Conservation (phyloP, 1,139 yeast genomes). For the Saccharomyces hybrid region DNA sequence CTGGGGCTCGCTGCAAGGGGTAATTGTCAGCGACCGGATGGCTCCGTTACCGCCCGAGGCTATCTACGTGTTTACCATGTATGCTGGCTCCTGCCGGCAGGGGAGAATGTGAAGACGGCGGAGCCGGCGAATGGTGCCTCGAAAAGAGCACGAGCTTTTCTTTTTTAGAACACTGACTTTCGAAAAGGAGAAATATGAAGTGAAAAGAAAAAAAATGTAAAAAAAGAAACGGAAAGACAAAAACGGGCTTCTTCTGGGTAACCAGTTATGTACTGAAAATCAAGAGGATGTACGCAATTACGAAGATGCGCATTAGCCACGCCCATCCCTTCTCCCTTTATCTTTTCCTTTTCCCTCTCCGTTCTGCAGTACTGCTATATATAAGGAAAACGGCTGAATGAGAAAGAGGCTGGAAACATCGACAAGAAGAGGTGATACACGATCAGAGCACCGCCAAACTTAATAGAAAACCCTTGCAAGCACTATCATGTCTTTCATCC, state of each 20-base stretch:
- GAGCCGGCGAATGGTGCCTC: not conserved
- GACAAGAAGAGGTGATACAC: not conserved
- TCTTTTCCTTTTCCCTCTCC: not conserved
- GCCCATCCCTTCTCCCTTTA: not conserved
- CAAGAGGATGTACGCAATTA: not conserved
- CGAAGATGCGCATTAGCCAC: not conserved
- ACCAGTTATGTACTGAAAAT: not conserved
- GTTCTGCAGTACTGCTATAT: not conserved
- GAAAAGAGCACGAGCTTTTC: not conserved
- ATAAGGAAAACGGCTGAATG: not conserved
- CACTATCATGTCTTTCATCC: not conserved
- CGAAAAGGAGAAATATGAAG: not conserved
- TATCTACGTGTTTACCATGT: not conserved
- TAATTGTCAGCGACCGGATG: not conserved
- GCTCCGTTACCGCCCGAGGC: not conserved
- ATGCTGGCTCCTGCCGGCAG: not conserved
- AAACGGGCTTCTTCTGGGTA: not conserved
- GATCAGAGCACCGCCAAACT: no score
- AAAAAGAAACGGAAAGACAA: not conserved
- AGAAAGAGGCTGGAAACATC: not conserved
- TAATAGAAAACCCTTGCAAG: not conserved
- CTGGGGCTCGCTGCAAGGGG: not conserved
- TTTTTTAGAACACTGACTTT: not conserved
- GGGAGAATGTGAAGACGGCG: not conserved
- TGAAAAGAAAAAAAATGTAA: not conserved